Percentiles rank a stretch among this genome's conserved stretches.
phyloP scores from a whole-genome alignment of 768 basidiomycete genomes.

The Russula ochroleuca region DNA sequence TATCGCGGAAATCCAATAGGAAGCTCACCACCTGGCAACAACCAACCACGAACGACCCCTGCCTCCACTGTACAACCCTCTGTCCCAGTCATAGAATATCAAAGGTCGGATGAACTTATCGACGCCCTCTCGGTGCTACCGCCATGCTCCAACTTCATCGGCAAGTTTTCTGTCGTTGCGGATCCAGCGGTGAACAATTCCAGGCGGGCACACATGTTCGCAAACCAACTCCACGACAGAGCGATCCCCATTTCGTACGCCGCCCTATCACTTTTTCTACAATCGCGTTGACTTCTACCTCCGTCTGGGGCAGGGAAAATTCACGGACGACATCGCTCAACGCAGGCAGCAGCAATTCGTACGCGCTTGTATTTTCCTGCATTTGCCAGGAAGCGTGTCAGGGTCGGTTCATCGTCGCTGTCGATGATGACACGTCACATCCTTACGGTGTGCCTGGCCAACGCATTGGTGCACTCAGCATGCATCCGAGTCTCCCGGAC shows the following conservation, averaged over 20 bases:
- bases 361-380: background rate
- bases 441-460: constrained; percentile 9
- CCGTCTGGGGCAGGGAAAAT: background rate
- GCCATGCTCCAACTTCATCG: constrained; percentile 5
- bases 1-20: background rate
- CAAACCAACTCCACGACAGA: background rate
- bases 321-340: background rate
- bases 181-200: constrained; percentile 11
- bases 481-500: background rate
- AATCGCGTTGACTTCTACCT: background rate
- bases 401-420: constrained; percentile 11
- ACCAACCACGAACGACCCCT: background rate
- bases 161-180: constrained; percentile 13
- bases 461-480: background rate
- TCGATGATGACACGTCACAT: constrained; percentile 10
- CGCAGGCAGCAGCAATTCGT: background rate
- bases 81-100: background rate
- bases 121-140: background rate
- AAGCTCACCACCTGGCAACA: background rate
- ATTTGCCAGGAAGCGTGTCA: background rate
- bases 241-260: constrained; percentile 7
- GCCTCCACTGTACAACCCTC: background rate
- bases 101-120: constrained; percentile 10
- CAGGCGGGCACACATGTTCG: constrained; percentile 3
- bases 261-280: background rate